Percentiles rank a stretch among this genome's conserved stretches.
Conservation (phyloP, 208 protist genomes). For the Leptomonas seymouri region DNA sequence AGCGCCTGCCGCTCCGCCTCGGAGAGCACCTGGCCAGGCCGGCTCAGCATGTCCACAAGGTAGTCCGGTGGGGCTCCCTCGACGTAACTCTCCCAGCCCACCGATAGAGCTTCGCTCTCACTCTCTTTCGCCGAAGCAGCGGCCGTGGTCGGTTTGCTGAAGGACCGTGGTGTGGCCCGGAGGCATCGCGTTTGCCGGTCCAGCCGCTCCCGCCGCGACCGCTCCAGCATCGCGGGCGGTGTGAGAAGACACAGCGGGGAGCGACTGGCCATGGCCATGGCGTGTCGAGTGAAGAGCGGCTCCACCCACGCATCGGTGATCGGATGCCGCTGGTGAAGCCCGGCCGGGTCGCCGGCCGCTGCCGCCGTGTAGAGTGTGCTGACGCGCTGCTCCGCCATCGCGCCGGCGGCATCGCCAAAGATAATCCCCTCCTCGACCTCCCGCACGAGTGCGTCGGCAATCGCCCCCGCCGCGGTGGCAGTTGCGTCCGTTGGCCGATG, state of each 20-base stretch:
- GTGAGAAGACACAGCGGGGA: slow-evolving; percentile 66
- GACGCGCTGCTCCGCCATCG: neutral
- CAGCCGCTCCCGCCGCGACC: slow-evolving; percentile 63
- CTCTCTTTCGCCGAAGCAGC: neutral
- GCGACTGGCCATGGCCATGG: slow-evolving; percentile 52
- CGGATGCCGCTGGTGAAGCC: slow-evolving; percentile 6
- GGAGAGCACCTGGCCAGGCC: slow-evolving; percentile 39
- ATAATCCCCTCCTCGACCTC: slow-evolving; percentile 41
- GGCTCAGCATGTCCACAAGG: slow-evolving; percentile 46
- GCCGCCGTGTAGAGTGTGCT: neutral
- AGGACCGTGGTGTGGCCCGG: neutral
- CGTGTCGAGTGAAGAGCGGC: slow-evolving; percentile 69
- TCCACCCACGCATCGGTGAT: slow-evolving; percentile 68
- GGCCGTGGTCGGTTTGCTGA: neutral
- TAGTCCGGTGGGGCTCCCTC: slow-evolving; percentile 57
- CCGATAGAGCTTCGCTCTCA: neutral
- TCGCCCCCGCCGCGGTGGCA: too few species aligned
- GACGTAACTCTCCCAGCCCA: slow-evolving; percentile 66
- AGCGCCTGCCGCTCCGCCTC: slow-evolving; percentile 39
- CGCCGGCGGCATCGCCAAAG: slow-evolving; percentile 14
- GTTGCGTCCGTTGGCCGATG: too few species aligned
- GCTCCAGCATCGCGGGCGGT: slow-evolving; percentile 58
- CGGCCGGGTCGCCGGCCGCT: neutral
- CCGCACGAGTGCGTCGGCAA: slow-evolving; percentile 35
- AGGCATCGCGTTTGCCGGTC: slow-evolving; percentile 26